Evolutionary conservation across 768 basidiomycete genomes (phyloP), one percentile per base, ranked within the genome.

Genomic region (Holtermannia corniformis): DNA sequence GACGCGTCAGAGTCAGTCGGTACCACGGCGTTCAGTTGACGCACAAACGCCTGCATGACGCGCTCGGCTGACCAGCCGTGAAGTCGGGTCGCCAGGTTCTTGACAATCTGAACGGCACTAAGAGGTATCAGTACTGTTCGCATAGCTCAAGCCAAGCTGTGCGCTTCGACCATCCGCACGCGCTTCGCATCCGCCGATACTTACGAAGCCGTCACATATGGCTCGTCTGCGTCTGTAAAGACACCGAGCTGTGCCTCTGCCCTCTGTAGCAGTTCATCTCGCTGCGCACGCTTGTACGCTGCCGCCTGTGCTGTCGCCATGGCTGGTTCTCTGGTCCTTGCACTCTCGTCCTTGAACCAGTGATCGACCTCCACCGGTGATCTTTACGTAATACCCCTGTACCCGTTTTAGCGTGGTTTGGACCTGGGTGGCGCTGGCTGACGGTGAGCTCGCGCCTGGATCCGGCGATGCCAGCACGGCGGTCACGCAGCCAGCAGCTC

Each of bases 21-120:
- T n/a, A n/a, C 24, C 28, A 42, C 20, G 27, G 24, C 16, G 28
- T 13, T 10, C 22, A n/a, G n/a, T n/a, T n/a, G n/a, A 55, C 64
- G 26, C 41, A 59, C 64, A 50, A 47, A 65, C 13, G 76, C 76
- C 20, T 65, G 78, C 73, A 67, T 75, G 62, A 72, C 80, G 73
- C 77, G 37, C 25, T 59, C 62, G 0, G 59, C 71, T 5, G 67
- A 62, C 72, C 72, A 73, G n/a, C 64, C 64, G 1, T 50, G 28
- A 23, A 59, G 45, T 20, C 54, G 28, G 12, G n/a, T 47, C 46
- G 58, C 55, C 16, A 71, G 55, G 28, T 61, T 51, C n/a, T 47
- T 12, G 2, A 68, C 67, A 23, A 70, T 70, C 37, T 60, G 41
- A 20, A 52, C 45, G 1, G 62, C 53, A 14, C 64, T 65, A 40